phyloP scores from a whole-genome alignment of 257 asterid genomes.

The Cynanchum wilfordii region DNA sequence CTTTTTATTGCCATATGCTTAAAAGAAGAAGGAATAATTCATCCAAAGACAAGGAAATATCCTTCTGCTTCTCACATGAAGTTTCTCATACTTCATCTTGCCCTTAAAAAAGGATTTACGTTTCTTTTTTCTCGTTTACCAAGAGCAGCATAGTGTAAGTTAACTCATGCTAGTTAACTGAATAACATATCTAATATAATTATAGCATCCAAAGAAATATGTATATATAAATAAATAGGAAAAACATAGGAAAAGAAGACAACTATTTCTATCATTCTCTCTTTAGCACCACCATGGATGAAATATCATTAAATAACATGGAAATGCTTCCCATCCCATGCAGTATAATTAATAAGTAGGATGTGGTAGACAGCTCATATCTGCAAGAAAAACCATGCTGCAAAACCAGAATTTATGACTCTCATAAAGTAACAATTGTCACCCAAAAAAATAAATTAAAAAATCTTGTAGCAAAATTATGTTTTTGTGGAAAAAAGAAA shows the following conservation, averaged over 20 bases:
- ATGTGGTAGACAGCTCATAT: not conserved
- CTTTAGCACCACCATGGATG: not conserved
- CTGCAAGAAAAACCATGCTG: not conserved
- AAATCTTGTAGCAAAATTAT: not conserved
- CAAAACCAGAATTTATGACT: not conserved
- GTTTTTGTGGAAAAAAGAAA: not conserved
- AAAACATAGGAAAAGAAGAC: not conserved
- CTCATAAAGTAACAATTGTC: not conserved
- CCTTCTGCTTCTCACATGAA: constrained; percentile 12
- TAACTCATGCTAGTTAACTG: constrained; percentile 22
- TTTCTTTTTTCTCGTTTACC: not conserved
- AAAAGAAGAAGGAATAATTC: constrained; percentile 14
- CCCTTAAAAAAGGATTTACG: constrained; percentile 13
- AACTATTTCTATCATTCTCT: not conserved
- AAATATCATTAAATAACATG: not conserved
- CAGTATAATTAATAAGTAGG: not conserved
- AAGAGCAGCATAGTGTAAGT: not conserved
- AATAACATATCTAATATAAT: not conserved
- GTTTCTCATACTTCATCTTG: constrained; percentile 22
- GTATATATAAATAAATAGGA: not conserved
- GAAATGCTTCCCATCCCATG: not conserved
- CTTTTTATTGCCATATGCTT: constrained; percentile 19
- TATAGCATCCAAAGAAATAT: not conserved
- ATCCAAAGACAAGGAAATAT: constrained; percentile 15
- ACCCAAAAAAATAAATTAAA: not conserved